These are phyloP conservation scores for Verbena officinalis DNA, from an alignment of 257 asterid genomes.

Conservation along the genomic window DNA sequence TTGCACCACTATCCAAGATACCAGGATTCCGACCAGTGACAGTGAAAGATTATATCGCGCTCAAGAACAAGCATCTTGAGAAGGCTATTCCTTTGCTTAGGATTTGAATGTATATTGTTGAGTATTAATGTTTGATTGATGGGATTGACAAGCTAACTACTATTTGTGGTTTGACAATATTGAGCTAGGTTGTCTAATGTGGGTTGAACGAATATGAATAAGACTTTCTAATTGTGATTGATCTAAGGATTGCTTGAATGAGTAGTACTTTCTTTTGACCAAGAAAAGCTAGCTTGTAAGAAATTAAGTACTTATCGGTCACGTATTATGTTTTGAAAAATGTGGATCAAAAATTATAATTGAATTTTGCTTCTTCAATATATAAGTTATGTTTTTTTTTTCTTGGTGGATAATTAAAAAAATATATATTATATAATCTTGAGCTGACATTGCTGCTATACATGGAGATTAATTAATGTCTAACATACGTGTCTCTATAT, in stretches of 20 bases:
- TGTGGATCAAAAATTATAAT: neutral
- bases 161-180: neutral
- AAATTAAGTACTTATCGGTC: too few relatives aligned
- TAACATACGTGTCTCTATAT: too few relatives aligned
- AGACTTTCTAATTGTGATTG: too few relatives aligned
- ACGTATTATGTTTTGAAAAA: neutral
- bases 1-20: constrained; percentile 49
- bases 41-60: constrained; percentile 57
- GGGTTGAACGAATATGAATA: neutral
- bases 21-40: constrained; percentile 46
- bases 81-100: constrained; percentile 50
- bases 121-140: neutral
- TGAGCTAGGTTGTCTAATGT: neutral
- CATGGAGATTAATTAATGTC: too few relatives aligned
- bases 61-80: constrained; percentile 65
- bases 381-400: too few relatives aligned
- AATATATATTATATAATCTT: too few relatives aligned
- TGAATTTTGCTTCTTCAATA: neutral
- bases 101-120: constrained; percentile 15
- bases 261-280: too few relatives aligned
- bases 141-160: neutral
- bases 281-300: too few relatives aligned
- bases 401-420: too few relatives aligned
- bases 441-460: too few relatives aligned
- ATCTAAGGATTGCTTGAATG: too few relatives aligned